Evolutionary conservation across 768 basidiomycete genomes (phyloP).

Genomic region (Phanerodontia chrysosporium): DNA sequence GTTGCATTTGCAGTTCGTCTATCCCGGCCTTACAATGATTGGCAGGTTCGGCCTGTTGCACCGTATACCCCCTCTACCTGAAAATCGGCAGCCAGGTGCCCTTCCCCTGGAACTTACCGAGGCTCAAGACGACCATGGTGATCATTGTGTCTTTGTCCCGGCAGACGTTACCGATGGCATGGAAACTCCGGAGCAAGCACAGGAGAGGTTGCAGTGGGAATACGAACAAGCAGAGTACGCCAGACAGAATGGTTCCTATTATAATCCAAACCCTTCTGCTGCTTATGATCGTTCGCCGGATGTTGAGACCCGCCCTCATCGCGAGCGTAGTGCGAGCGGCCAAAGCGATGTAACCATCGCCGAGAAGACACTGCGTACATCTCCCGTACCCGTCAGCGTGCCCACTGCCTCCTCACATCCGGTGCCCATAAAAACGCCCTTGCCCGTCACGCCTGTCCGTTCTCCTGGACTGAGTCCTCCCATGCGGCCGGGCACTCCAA

Average conservation of each 20-base stretch:
- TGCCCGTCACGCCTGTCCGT: slow-evolving; percentile 6
- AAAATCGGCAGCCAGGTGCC: slow-evolving; percentile 51
- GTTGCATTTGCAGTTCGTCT: background rate
- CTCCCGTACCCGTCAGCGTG: background rate
- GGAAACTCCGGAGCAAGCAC: slow-evolving; percentile 19
- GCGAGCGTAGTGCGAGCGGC: background rate
- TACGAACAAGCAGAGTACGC: slow-evolving; percentile 27
- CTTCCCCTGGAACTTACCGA: slow-evolving; percentile 54
- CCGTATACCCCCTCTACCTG: slow-evolving; percentile 79
- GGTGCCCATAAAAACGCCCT: background rate
- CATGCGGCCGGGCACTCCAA: slow-evolving; percentile 27
- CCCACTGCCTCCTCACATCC: background rate
- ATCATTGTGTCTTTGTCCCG: slow-evolving; percentile 69
- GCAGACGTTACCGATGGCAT: slow-evolving; percentile 61
- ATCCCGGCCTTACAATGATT: slow-evolving; percentile 1
- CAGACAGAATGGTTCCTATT: slow-evolving; percentile 17
- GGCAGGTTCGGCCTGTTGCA: slow-evolving; percentile 85
- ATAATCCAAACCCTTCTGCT: slow-evolving; percentile 22
- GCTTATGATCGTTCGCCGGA: slow-evolving; percentile 13
- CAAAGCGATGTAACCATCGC: background rate
- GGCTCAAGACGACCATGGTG: slow-evolving; percentile 48
- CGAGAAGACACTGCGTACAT: background rate
- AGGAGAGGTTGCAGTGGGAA: slow-evolving; percentile 21
- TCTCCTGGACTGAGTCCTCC: slow-evolving; percentile 9
- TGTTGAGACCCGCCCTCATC: slow-evolving; percentile 1